Evolutionary conservation across 495 filamentous ascomycete genomes (phyloP).

Genomic region (Apiosordaria backusii): DNA sequence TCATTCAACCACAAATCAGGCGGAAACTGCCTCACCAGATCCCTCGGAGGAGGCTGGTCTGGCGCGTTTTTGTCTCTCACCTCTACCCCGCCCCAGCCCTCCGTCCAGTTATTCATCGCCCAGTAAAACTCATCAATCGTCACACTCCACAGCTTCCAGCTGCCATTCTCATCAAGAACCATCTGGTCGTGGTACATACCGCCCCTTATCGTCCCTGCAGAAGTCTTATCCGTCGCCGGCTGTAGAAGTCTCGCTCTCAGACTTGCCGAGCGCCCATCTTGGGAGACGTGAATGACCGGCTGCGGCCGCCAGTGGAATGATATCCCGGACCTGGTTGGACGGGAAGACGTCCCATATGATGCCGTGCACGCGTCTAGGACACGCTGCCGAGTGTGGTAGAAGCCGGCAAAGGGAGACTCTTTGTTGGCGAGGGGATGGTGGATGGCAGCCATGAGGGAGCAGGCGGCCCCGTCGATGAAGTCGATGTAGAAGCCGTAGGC

Average conservation of each 20-base stretch:
- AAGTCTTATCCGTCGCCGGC: constrained; percentile 13
- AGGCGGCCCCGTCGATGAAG: constrained; percentile 16
- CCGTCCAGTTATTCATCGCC: constrained; percentile 15
- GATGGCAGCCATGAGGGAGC: constrained; percentile 18
- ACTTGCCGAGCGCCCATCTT: constrained; percentile 20
- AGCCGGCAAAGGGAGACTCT: constrained; percentile 20
- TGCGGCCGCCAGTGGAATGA: constrained; percentile 23
- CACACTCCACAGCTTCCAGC: constrained; percentile 19
- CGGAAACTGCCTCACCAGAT: constrained; percentile 12
- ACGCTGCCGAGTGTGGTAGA: constrained; percentile 21
- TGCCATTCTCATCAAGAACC: constrained; percentile 18
- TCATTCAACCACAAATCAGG: constrained; percentile 10
- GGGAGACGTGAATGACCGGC: constrained; percentile 21
- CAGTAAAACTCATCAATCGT: constrained; percentile 28
- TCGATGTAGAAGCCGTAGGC: constrained; percentile 26
- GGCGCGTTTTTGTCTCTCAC: constrained; percentile 7
- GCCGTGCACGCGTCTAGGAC: constrained; percentile 15
- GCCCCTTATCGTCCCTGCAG: constrained; percentile 8
- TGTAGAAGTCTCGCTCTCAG: constrained; percentile 20
- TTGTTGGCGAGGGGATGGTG: constrained; percentile 21
- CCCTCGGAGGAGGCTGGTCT: constrained; percentile 8
- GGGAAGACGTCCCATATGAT: constrained; percentile 15
- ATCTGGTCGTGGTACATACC: constrained; percentile 27
- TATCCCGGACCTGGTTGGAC: not conserved
- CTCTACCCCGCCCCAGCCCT: constrained; percentile 17